Evolutionary conservation across 78 protist species (phyloP).

Genomic region (Dictyostelium intermedium): DNA sequence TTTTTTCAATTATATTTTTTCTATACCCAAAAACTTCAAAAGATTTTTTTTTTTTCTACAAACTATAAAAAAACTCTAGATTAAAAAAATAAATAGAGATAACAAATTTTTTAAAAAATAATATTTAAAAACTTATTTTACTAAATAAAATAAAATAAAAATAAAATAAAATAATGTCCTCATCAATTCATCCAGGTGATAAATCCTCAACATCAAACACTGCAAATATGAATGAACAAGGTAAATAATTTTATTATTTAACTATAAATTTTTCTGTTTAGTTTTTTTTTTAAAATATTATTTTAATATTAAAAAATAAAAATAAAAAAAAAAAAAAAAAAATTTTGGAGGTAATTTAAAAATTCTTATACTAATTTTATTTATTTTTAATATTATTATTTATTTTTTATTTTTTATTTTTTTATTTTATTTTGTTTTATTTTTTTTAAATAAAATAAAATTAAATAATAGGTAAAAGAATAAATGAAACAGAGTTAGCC

Average conservation of each 20-base stretch:
- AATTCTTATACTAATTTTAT: not conserved
- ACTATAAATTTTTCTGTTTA: not conserved
- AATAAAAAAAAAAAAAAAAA: slow-evolving; percentile 1
- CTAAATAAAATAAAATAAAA: no score
- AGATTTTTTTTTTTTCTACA: not conserved
- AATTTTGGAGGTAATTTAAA: not conserved
- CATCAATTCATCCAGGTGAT: slow-evolving; percentile 70
- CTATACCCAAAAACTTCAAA: not conserved
- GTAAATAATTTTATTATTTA: not conserved
- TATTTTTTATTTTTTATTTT: not conserved
- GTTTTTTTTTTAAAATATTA: no score
- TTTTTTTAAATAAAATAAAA: not conserved
- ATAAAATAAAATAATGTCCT: not conserved
- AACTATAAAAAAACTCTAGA: not conserved
- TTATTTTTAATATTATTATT: no score
- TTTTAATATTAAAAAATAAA: no score
- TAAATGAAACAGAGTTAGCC: not conserved
- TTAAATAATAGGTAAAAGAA: not conserved
- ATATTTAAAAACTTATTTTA: no score
- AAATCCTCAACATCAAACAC: slow-evolving; percentile 35
- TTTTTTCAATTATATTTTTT: not conserved
- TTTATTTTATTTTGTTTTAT: not conserved
- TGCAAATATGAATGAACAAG: slow-evolving; percentile 34
- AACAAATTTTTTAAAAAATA: not conserved
- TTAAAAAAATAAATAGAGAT: not conserved